These are phyloP conservation scores for Silene uniflora DNA, from an alignment of 148 eudicot species.

Conservation along the genomic window DNA sequence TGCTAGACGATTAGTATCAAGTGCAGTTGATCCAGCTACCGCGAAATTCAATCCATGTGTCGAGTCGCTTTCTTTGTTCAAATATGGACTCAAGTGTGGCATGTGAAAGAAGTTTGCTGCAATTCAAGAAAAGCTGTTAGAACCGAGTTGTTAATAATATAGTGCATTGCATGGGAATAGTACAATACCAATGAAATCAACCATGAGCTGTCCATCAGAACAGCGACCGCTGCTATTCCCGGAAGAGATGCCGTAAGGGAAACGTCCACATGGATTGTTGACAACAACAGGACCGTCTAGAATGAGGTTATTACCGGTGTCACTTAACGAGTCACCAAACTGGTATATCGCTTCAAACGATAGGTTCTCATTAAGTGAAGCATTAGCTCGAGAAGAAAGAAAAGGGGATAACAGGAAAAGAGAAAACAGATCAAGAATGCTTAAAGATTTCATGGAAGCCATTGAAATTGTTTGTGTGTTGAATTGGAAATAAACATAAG, in stretches of 20 bases:
- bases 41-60: constrained; percentile 23
- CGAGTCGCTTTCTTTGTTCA: constrained; percentile 10
- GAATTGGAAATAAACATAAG: background rate
- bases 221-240: constrained; percentile 17
- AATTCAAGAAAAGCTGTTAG: no score
- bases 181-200: constrained; percentile 17
- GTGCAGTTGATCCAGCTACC: constrained; percentile 29
- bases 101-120: constrained; percentile 14
- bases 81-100: constrained; percentile 19
- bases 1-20: constrained; percentile 8
- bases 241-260: constrained; percentile 26
- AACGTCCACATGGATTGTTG: background rate
- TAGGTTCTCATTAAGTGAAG: background rate
- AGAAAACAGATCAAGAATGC: background rate
- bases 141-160: no score
- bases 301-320: constrained; percentile 19
- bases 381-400: background rate
- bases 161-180: background rate
- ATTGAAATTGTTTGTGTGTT: background rate
- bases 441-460: background rate
- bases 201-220: constrained; percentile 21
- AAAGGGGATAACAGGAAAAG: background rate
- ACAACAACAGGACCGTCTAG: background rate
- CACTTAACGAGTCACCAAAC: constrained; percentile 21
- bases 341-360: constrained; percentile 19